Base-by-base conservation (phyloP, 2,329 filamentous ascomycete genomes). In the Xylariaceae sp. region DNA sequence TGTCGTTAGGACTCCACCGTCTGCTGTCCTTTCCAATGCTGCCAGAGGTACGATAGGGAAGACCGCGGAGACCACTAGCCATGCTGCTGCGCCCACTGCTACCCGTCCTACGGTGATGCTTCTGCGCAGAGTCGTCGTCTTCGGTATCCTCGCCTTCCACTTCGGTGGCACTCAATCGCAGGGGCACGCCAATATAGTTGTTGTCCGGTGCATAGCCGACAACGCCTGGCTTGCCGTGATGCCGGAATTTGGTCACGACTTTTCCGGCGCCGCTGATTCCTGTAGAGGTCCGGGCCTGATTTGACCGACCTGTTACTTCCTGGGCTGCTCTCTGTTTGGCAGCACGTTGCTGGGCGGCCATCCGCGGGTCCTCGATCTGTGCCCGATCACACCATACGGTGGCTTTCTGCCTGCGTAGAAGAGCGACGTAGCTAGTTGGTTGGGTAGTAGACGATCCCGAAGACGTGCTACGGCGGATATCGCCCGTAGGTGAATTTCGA, bases 331-430 rank as follows among this genome's bases (percentile, higher is more conserved):
- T 83, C 77, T 90, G 86, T 78, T 94, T 96, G 60, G 92, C 94
- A 44, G 89, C 88, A 59, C 89, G 85, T 73, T 96, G 92, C 69
- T 92, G 88, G 34, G 91, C 92, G 3, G 88, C 78, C 59, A 94
- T 78, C 54, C 91, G 84, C 0, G 93, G 90, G 72, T 99, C 94
- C 74, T 97, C 92, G 63, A 90, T 87, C 73, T 99, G 94, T 8
- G 93, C 84, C 56, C 92, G 88, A 72, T 97, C 94, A 77, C 92
- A 97, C 94, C 94, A 99, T 3, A 99, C 94, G 0, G 94, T 99
- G 37, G 92, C 94, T 74, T 97, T 97, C 76, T 99, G 94, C 73
- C 92, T 93, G 63, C 94, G 86, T 77, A 99, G 88, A n/a, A 97
- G 82, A 42, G 94, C 92, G 55, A 99, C 94, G 74, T 99, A 99